Conservation (phyloP, 192 early-diverging fungal genomes). For the Podila epigama region DNA sequence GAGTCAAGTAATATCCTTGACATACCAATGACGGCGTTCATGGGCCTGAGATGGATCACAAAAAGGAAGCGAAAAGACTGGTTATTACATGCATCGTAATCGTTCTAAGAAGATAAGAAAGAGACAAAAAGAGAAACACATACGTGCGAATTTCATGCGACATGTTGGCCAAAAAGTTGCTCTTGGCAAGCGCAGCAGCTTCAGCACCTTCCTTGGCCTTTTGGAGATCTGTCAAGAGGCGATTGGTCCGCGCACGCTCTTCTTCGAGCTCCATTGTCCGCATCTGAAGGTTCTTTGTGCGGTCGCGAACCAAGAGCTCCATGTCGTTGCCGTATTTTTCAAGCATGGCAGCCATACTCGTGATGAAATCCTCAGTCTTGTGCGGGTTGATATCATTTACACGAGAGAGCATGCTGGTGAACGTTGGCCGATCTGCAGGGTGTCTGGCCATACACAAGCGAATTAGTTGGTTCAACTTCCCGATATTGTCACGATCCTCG, state of each 20-base stretch:
- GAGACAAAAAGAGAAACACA: neutral
- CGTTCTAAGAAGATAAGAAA: neutral
- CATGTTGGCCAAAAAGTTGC: conserved; percentile 80
- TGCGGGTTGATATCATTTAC: conserved; percentile 50
- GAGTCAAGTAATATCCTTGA: conserved; percentile 72
- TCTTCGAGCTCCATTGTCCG: conserved; percentile 53
- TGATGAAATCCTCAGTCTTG: conserved; percentile 47
- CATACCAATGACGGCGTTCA: conserved; percentile 81
- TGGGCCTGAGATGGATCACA: conserved; percentile 56
- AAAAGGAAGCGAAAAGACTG: neutral
- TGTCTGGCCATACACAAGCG: conserved; percentile 18
- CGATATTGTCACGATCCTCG: conserved; percentile 37
- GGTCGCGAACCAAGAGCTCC: conserved; percentile 50
- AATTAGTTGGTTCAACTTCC: conserved; percentile 42
- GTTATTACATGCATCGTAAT: neutral
- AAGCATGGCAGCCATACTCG: conserved; percentile 53
- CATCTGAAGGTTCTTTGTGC: conserved; percentile 50
- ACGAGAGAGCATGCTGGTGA: conserved; percentile 32
- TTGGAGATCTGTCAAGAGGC: conserved; percentile 49
- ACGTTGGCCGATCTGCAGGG: conserved; percentile 23
- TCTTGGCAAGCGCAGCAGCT: conserved; percentile 54
- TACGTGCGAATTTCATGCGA: conserved; percentile 61
- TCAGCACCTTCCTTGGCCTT: conserved; percentile 60
- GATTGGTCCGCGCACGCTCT: conserved; percentile 48
- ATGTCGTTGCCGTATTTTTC: conserved; percentile 58